Evolutionary conservation across 164 flowering plant genomes (phyloP).

Genomic region (Tetrastigma voinierianum): DNA sequence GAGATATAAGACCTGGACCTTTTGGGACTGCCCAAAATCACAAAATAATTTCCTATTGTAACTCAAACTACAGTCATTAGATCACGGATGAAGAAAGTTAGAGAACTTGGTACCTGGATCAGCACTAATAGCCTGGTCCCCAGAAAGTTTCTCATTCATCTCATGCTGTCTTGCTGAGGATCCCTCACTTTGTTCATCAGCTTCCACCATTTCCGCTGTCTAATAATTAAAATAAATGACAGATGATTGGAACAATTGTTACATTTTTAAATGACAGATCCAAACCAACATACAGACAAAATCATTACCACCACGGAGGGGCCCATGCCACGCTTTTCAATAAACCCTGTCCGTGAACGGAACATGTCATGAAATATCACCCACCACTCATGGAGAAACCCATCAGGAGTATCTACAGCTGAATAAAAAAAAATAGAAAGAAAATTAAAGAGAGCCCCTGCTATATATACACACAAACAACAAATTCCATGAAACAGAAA

Average conservation of each 20-base stretch:
- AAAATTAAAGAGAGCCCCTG: no score
- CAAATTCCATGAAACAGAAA: no score
- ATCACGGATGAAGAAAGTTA: not conserved
- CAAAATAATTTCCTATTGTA: no score
- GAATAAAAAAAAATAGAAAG: no score
- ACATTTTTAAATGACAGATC: not conserved
- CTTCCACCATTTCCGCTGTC: not conserved
- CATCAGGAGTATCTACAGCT: slow-evolving; percentile 11
- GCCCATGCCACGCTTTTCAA: not conserved
- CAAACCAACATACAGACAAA: not conserved
- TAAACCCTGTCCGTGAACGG: not conserved
- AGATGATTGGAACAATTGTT: not conserved
- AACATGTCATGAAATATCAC: slow-evolving; percentile 3
- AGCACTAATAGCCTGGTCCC: not conserved
- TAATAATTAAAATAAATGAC: not conserved
- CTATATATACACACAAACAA: no score
- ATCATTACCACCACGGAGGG: not conserved
- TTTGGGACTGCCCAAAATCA: no score
- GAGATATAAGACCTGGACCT: no score
- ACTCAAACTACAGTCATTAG: not conserved
- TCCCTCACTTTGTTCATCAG: not conserved
- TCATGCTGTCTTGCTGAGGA: not conserved
- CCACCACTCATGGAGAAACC: slow-evolving; percentile 15
- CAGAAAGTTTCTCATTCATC: not conserved
- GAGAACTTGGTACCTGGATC: not conserved